Evolutionary conservation across 192 early-diverging fungal species (phyloP).

Genomic region (Polychytrium aggregatum): DNA sequence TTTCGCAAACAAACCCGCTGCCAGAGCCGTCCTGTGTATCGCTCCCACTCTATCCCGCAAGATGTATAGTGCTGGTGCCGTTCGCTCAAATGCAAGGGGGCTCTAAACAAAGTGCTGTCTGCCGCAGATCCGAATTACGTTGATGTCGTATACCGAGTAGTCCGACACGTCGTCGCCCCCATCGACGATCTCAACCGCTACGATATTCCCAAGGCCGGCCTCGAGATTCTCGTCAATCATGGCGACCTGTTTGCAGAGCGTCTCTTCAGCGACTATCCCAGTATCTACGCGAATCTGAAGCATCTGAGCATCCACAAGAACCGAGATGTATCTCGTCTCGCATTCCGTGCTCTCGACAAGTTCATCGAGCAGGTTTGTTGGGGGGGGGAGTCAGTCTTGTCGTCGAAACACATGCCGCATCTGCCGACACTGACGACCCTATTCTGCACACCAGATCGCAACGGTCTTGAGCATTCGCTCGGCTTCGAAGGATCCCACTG

Average conservation of each 20-base stretch:
- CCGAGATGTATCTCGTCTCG: constrained; percentile 9
- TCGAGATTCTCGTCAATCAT: constrained; percentile 11
- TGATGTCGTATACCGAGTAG: too few species aligned
- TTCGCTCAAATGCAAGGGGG: too few species aligned
- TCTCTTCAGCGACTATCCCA: neutral
- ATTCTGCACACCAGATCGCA: constrained; percentile 1
- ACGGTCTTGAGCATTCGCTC: neutral
- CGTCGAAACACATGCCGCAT: constrained; percentile 5
- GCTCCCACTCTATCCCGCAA: too few species aligned
- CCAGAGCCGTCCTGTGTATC: too few species aligned
- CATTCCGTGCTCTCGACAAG: constrained; percentile 8
- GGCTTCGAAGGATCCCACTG: neutral
- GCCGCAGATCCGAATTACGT: too few species aligned
- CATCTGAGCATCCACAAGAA: neutral
- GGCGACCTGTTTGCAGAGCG: neutral
- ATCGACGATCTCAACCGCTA: constrained; percentile 21
- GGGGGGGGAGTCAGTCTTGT: neutral
- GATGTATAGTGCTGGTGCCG: too few species aligned
- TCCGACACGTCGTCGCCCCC: constrained; percentile 14
- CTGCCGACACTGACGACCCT: too few species aligned
- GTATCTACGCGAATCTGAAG: constrained; percentile 3
- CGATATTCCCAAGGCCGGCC: constrained; percentile 12
- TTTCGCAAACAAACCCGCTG: too few species aligned
- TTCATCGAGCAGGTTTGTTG: constrained; percentile 6
- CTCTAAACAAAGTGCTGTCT: too few species aligned